phyloP scores from a whole-genome alignment of 169 alveolate species.

The Eimeria tenella region DNA sequence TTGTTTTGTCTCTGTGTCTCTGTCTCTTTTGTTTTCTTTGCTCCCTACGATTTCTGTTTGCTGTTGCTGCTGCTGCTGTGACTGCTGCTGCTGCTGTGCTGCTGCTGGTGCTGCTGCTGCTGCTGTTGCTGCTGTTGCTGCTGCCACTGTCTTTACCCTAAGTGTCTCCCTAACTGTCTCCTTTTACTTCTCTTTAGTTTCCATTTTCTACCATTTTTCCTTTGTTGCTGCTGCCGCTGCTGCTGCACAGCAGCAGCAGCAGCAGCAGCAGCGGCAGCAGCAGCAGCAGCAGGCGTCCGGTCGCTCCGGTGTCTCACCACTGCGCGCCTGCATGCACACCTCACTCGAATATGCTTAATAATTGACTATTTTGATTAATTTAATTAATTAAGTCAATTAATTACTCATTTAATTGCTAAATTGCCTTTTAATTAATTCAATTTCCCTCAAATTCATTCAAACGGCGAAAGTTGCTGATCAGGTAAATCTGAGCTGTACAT shows the following conservation, averaged over 20 bases:
- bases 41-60: not conserved
- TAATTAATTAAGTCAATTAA: too few species aligned
- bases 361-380: too few species aligned
- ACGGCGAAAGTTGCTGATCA: too few species aligned
- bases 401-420: too few species aligned
- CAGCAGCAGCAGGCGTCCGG: constrained; percentile 1
- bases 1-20: not conserved
- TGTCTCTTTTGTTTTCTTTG: not conserved
- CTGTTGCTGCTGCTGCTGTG: not conserved
- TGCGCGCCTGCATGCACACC: not conserved
- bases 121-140: not conserved
- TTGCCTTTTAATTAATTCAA: too few species aligned
- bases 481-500: too few species aligned
- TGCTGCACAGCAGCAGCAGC: not conserved
- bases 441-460: too few species aligned
- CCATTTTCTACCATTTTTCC: not conserved
- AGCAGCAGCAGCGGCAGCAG: constrained; percentile 33
- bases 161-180: not conserved
- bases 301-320: too few species aligned
- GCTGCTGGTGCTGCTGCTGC: not conserved
- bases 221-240: not conserved
- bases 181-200: not conserved
- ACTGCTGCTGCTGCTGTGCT: not conserved
- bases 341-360: too few species aligned
- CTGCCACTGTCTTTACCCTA: not conserved